phyloP scores from a whole-genome alignment of 331 rosid species.

The Spiraea crenata region DNA sequence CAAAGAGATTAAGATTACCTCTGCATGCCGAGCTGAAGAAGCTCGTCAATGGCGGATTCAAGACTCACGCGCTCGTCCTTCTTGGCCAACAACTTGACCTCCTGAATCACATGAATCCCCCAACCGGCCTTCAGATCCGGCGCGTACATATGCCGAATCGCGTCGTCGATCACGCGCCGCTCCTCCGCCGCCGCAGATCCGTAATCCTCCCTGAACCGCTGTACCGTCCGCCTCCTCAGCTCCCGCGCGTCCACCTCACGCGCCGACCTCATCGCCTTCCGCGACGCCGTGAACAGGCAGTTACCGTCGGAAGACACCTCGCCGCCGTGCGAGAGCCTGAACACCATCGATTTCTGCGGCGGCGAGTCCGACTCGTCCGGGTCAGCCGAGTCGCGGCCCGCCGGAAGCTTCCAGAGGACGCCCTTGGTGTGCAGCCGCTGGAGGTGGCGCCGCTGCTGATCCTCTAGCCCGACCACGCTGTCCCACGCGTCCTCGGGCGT shows the following conservation, averaged over 20 bases:
- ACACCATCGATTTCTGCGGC: slow-evolving; percentile 57
- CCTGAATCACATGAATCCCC: slow-evolving; percentile 97
- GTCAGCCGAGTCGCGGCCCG: neutral
- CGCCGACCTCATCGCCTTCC: slow-evolving; percentile 64
- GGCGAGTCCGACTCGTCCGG: slow-evolving; percentile 7
- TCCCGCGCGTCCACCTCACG: slow-evolving; percentile 58
- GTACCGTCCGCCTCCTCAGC: slow-evolving; percentile 71
- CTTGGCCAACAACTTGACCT: slow-evolving; percentile 87
- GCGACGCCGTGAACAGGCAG: slow-evolving; percentile 90
- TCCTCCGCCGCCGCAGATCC: slow-evolving; percentile 64
- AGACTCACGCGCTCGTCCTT: slow-evolving; percentile 70
- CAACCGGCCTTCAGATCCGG: slow-evolving; percentile 92
- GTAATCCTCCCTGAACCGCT: slow-evolving; percentile 64
- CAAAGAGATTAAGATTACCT: slow-evolving; percentile 42
- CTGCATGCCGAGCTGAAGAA: slow-evolving; percentile 80
- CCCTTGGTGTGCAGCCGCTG: slow-evolving; percentile 77
- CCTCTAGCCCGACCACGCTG: slow-evolving; percentile 73
- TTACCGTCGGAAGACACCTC: slow-evolving; percentile 93
- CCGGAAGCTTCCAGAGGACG: slow-evolving; percentile 82
- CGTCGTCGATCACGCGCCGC: slow-evolving; percentile 53
- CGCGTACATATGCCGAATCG: slow-evolving; percentile 77
- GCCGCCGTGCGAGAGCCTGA: slow-evolving; percentile 86
- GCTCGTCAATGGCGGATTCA: slow-evolving; percentile 82
- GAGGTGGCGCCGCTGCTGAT: slow-evolving; percentile 74
- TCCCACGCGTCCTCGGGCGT: slow-evolving; percentile 56